Evolutionary conservation across 2,329 filamentous ascomycete genomes (phyloP).

Genomic region (Phialophora verrucosa): DNA sequence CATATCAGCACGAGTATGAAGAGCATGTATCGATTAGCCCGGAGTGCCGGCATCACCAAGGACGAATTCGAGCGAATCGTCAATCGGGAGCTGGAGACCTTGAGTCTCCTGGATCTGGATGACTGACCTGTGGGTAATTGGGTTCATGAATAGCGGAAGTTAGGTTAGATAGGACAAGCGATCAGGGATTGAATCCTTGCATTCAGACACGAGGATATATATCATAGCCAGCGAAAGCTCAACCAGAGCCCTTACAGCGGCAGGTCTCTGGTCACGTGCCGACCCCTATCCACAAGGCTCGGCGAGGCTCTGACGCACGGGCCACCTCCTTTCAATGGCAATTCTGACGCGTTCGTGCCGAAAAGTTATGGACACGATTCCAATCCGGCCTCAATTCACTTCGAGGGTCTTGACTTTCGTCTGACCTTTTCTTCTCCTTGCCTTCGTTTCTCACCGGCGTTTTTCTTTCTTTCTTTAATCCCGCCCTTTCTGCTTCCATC

Average conservation of each 20-base stretch:
- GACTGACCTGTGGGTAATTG: conserved; percentile 16
- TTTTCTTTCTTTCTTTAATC: conserved; percentile 1
- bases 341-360: not conserved
- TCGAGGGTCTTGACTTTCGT: conserved; percentile 2
- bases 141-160: not conserved
- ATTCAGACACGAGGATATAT: no score
- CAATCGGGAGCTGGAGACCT: conserved; percentile 63
- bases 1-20: conserved; percentile 69
- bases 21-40: conserved; percentile 66
- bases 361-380: conserved; percentile 14
- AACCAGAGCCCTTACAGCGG: no score
- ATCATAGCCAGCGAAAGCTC: no score
- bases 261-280: no score
- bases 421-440: not conserved
- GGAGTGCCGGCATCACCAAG: conserved; percentile 62
- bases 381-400: conserved; percentile 1
- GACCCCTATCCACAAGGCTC: not conserved
- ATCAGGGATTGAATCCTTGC: no score
- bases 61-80: conserved; percentile 66
- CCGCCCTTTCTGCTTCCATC: not conserved
- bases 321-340: conserved; percentile 5
- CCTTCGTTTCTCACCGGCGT: not conserved
- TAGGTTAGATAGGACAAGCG: not conserved
- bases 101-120: conserved; percentile 59
- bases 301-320: conserved; percentile 3